phyloP scores from a whole-genome alignment of 257 asterid species.

The Catharanthus roseus region DNA sequence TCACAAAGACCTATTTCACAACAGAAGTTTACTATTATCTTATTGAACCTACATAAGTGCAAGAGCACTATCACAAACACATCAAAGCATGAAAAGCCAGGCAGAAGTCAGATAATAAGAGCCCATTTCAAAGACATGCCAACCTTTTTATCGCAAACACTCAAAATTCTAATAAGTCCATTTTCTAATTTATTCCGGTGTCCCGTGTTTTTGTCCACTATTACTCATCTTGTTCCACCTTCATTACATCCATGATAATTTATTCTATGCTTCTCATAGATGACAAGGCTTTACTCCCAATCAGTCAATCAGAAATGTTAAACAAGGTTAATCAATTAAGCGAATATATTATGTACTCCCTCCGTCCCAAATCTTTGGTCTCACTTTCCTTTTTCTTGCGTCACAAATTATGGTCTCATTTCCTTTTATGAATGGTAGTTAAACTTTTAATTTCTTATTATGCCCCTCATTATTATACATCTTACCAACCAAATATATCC shows the following conservation, averaged over 20 bases:
- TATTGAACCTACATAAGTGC: neutral
- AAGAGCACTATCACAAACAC: neutral
- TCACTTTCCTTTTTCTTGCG: too few relatives aligned
- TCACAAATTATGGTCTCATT: too few relatives aligned
- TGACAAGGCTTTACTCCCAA: neutral
- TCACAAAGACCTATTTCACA: too few relatives aligned
- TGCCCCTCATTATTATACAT: too few relatives aligned
- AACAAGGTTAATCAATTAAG: neutral
- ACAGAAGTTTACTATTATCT: neutral
- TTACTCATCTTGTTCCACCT: neutral
- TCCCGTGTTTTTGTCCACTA: neutral
- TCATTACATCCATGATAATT: neutral
- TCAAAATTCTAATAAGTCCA: neutral
- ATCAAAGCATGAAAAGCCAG: neutral
- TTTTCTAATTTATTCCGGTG: neutral
- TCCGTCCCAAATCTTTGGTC: too few relatives aligned
- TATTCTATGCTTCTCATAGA: neutral
- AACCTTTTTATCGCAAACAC: neutral
- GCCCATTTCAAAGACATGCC: neutral
- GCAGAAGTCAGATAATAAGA: neutral
- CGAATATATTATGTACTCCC: too few relatives aligned
- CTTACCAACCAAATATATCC: too few relatives aligned
- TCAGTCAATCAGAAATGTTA: neutral
- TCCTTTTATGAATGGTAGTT: too few relatives aligned
- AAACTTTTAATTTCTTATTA: too few relatives aligned